Conservation (phyloP, 306 rosid species). For the Herpetospermum pedunculosum region DNA sequence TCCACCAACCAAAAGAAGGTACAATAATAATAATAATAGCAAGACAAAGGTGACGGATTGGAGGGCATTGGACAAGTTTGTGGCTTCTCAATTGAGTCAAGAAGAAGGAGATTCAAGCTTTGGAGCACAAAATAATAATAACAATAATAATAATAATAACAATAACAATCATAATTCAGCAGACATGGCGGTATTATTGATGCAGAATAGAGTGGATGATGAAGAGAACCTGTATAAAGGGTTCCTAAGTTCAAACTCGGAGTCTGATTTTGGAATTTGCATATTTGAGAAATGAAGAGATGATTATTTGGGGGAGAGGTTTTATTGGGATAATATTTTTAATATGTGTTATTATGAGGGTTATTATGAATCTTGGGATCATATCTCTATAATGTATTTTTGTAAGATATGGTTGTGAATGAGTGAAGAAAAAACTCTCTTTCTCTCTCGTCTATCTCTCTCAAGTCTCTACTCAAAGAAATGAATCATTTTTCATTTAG, state of each 20-base stretch:
- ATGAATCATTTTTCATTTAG: neutral
- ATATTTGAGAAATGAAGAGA: slow-evolving; percentile 65
- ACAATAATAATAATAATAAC: neutral
- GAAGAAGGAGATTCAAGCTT: slow-evolving; percentile 36
- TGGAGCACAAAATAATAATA: slow-evolving; percentile 14
- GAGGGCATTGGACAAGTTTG: slow-evolving; percentile 93
- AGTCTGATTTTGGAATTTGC: slow-evolving; percentile 87
- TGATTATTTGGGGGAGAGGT: neutral
- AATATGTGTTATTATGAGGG: slow-evolving; percentile 20
- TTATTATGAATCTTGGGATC: slow-evolving; percentile 17
- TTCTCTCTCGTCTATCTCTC: neutral
- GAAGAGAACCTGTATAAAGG: slow-evolving; percentile 41
- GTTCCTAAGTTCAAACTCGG: slow-evolving; percentile 44
- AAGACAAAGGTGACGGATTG: slow-evolving; percentile 61
- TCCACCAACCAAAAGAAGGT: slow-evolving; percentile 9
- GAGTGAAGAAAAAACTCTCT: slow-evolving; percentile 25
- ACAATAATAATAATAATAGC: slow-evolving; percentile 16
- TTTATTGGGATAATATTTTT: neutral
- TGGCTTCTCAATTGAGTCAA: slow-evolving; percentile 60
- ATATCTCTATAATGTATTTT: slow-evolving; percentile 23
- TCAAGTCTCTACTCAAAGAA: neutral
- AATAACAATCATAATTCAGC: slow-evolving; percentile 1
- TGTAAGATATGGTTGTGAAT: slow-evolving; percentile 38
- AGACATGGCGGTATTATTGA: slow-evolving; percentile 34
- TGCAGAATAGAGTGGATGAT: slow-evolving; percentile 36